Evolutionary conservation across 257 asterid species (phyloP).

Genomic region (Agastache rugosa): DNA sequence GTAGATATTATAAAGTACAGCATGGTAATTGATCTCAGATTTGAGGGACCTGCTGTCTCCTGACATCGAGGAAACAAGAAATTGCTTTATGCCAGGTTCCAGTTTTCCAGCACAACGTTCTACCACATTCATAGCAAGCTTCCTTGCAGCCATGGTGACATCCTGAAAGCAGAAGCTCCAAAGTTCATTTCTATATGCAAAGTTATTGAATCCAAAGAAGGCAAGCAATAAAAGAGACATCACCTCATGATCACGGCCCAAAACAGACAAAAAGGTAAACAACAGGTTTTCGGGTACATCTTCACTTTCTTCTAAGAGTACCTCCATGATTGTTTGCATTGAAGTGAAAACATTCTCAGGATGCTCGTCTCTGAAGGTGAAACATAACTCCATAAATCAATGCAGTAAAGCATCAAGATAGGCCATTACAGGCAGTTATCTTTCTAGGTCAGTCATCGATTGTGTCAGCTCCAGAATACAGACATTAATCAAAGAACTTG

Average conservation of each 20-base stretch:
- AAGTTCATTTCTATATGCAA: slow-evolving; percentile 19
- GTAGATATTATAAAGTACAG: slow-evolving; percentile 77
- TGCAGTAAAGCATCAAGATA: slow-evolving; percentile 21
- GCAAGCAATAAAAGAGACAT: slow-evolving; percentile 28
- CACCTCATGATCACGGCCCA: slow-evolving; percentile 82
- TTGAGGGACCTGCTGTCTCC: slow-evolving; percentile 71
- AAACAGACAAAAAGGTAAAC: slow-evolving; percentile 65
- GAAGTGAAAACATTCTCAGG: slow-evolving; percentile 84
- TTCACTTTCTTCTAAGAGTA: slow-evolving; percentile 91
- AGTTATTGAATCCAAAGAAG: slow-evolving; percentile 24
- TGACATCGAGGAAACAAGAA: slow-evolving; percentile 86
- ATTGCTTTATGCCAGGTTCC: slow-evolving; percentile 84
- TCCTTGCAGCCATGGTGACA: slow-evolving; percentile 70
- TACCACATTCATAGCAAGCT: slow-evolving; percentile 85
- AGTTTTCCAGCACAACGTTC: slow-evolving; percentile 79
- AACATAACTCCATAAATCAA: slow-evolving; percentile 32
- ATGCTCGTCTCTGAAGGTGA: slow-evolving; percentile 69
- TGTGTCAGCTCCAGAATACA: slow-evolving; percentile 27
- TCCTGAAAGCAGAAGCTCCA: slow-evolving; percentile 54
- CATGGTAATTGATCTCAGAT: slow-evolving; percentile 68
- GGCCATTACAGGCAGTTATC: slow-evolving; percentile 17
- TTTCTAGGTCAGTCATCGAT: slow-evolving; percentile 1
- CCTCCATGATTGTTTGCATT: slow-evolving; percentile 93
- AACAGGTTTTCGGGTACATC: slow-evolving; percentile 82
- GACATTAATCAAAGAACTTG: slow-evolving; percentile 8